Conservation (phyloP, 2,329 filamentous ascomycete species). For the Dactylellina parvicollis region DNA sequence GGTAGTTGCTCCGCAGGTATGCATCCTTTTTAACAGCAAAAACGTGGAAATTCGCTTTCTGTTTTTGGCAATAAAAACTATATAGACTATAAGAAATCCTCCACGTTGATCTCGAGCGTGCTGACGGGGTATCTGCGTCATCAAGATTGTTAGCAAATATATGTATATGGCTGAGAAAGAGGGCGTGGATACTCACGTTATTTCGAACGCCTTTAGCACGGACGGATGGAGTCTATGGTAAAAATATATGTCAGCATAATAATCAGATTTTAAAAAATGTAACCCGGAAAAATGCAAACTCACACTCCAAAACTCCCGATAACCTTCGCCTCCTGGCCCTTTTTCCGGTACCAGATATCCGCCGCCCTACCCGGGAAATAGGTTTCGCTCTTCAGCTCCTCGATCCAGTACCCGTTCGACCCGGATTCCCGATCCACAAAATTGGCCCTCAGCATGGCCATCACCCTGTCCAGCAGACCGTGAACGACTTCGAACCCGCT, state of each 20-base stretch:
- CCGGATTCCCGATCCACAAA: constrained; percentile 73
- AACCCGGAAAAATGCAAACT: constrained; percentile 16
- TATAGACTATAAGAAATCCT: constrained; percentile 73
- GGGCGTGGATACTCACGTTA: constrained; percentile 69
- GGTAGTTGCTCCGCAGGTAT: too few relatives aligned
- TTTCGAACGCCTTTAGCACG: constrained; percentile 91
- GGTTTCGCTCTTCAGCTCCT: constrained; percentile 75
- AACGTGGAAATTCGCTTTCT: neutral
- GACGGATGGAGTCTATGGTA: constrained; percentile 80
- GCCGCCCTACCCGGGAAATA: constrained; percentile 93
- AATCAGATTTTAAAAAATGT: neutral
- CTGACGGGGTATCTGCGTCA: constrained; percentile 83
- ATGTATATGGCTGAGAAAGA: neutral
- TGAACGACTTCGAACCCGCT: constrained; percentile 96
- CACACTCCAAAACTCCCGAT: constrained; percentile 90
- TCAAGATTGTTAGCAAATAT: neutral
- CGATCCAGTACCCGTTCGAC: constrained; percentile 86
- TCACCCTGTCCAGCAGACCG: constrained; percentile 87
- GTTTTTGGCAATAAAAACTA: neutral
- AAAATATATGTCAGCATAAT: constrained; percentile 22
- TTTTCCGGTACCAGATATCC: constrained; percentile 76
- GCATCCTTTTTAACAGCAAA: neutral
- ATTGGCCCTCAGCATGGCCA: constrained; percentile 86
- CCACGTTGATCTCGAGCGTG: constrained; percentile 91
- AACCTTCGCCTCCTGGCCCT: constrained; percentile 76